Evolutionary conservation across 192 early-diverging fungal genomes (phyloP).

Genomic region (Chytriomyces hyalinus): DNA sequence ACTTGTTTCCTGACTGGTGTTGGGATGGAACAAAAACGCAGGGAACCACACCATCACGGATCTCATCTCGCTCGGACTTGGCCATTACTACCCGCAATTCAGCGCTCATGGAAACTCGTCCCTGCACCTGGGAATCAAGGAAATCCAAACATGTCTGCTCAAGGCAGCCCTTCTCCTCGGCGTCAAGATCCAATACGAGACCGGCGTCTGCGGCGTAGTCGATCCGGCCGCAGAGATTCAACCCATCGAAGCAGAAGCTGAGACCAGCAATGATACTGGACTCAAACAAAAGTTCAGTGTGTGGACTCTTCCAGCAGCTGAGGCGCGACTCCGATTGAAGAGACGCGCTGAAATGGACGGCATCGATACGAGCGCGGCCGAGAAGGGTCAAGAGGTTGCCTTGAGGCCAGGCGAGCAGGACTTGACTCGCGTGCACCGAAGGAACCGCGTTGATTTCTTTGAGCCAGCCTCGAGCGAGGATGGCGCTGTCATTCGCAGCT

Average conservation of each 20-base stretch:
- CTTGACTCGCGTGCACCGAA: constrained; percentile 24
- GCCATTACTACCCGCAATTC: constrained; percentile 38
- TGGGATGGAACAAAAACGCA: background rate
- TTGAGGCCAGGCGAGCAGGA: constrained; percentile 40
- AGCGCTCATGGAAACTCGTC: constrained; percentile 31
- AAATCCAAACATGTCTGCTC: constrained; percentile 47
- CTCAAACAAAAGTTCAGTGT: constrained; percentile 22
- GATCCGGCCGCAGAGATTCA: constrained; percentile 26
- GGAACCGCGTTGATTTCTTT: constrained; percentile 43
- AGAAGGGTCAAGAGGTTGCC: constrained; percentile 32
- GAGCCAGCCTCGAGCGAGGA: constrained; percentile 39
- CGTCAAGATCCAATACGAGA: constrained; percentile 32
- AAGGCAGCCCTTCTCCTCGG: constrained; percentile 46
- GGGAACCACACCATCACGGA: constrained; percentile 42
- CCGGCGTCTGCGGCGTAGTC: constrained; percentile 46
- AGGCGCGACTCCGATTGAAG: constrained; percentile 30
- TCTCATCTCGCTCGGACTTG: constrained; percentile 39
- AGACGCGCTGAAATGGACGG: constrained; percentile 26
- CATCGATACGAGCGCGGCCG: background rate
- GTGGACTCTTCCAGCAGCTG: constrained; percentile 37
- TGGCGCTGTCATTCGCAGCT: constrained; percentile 36
- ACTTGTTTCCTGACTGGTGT: background rate
- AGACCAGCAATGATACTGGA: background rate
- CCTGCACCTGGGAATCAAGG: constrained; percentile 44
- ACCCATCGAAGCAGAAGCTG: background rate